Base-by-base conservation (phyloP, 345 rosid species). In the Arabis alpina region DNA sequence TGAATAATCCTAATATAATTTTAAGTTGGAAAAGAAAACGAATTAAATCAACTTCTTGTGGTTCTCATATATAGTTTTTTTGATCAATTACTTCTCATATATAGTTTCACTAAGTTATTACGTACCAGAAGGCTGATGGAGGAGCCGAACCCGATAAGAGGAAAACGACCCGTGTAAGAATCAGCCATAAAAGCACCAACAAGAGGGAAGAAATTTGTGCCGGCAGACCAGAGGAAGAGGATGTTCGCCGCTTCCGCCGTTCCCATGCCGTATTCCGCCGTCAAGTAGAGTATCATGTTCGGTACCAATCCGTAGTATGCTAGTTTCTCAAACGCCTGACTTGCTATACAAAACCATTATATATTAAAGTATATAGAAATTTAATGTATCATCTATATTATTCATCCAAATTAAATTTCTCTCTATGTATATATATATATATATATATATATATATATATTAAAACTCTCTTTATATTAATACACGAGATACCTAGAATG, bases 141-240 rank as follows among this genome's bases (percentile, higher is more conserved):
- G 63, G 80, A 84, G 7, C 92, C 95, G 32, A 76, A 68, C 0
- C 83, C 87, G 62, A 91, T 83, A 61, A 82, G 86, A 1, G 47
- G 58, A 73, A 56, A 85, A 3, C 88, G 86, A 47, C 95, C 97
- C 6, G 83, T 42, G 51, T 55, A 88, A 63, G 91, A 88, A 78
- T 91, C 95, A 2, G 89, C 89, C 6, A 85, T 60, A 44, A 91
- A 73, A 8, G 93, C 92, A 12, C 87, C 88, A 19, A 85, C 1
- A 19, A 82, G 44, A n/a, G 97, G 95, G 11, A 72, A 58, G 69
- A 88, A 82, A 71, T 76, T 78, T 57, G 77, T 57, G 34, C 82
- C 86, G 13, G 92, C 88, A 2, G 84, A 80, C 87, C 95, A 87
- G 54, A 85, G 4, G 74, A 83, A 80, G 23, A 88, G 44, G 12